A percentile compares a stretch with the other conserved stretches of the same genome.
Conservation (phyloP, 352 stramenopile species). For the Thraustochytrium sp. region DNA sequence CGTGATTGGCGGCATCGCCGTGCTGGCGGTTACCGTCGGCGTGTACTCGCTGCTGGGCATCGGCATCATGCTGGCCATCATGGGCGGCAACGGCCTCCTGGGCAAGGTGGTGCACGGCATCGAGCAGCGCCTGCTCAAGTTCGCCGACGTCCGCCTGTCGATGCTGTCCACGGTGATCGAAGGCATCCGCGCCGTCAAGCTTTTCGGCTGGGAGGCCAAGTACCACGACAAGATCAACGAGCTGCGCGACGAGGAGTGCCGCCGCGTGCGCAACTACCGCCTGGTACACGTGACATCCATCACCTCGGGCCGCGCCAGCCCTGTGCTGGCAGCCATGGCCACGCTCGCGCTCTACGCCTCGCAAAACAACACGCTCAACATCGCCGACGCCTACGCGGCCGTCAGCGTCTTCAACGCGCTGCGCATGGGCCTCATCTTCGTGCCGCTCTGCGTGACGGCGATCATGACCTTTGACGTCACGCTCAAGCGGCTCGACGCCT, state of each 20-base stretch:
- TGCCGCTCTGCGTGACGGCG: constrained; percentile 3
- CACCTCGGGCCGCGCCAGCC: background rate
- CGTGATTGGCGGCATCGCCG: constrained; percentile 7
- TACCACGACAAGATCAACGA: background rate
- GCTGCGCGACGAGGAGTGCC: constrained; percentile 8
- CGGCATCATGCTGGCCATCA: constrained; percentile 27
- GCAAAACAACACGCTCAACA: background rate
- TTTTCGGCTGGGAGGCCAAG: constrained; percentile 27
- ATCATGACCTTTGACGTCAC: constrained; percentile 35
- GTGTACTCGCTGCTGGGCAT: background rate
- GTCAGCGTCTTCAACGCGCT: constrained; percentile 29
- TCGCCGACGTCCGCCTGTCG: constrained; percentile 14
- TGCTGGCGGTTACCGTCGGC: background rate
- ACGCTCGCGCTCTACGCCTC: constrained; percentile 17
- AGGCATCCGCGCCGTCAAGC: constrained; percentile 36
- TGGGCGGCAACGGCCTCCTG: background rate
- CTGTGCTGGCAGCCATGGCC: constrained; percentile 1
- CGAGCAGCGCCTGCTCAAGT: background rate
- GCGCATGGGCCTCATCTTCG: constrained; percentile 24
- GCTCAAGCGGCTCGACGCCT: constrained; percentile 4
- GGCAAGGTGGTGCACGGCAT: constrained; percentile 1
- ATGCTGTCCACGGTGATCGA: constrained; percentile 12
- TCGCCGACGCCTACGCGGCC: constrained; percentile 12
- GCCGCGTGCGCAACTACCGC: background rate
- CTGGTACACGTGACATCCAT: constrained; percentile 15